These are phyloP conservation scores for Leptomonas seymouri DNA, from an alignment of 208 protist species.

Conservation along the genomic window DNA sequence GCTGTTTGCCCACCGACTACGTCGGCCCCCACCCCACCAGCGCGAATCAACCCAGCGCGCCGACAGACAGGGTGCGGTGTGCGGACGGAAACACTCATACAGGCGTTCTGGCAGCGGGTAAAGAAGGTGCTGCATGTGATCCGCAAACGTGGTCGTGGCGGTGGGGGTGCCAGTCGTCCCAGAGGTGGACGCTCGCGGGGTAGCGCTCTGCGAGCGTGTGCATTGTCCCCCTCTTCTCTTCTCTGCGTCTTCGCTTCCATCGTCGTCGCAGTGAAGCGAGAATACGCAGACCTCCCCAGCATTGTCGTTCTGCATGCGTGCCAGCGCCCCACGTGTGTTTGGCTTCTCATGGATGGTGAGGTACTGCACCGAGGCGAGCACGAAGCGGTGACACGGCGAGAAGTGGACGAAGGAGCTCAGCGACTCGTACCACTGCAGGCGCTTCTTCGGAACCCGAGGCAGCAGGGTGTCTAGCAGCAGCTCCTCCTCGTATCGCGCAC, in stretches of 20 bases:
- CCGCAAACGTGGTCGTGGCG: neutral
- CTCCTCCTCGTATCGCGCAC: constrained; percentile 43
- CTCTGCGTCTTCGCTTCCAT: neutral
- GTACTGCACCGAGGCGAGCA: constrained; percentile 70
- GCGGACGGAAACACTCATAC: constrained; percentile 46
- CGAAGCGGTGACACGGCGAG: constrained; percentile 64
- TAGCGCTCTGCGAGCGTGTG: neutral
- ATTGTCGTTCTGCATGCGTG: constrained; percentile 6
- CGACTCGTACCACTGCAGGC: constrained; percentile 69
- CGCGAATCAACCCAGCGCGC: constrained; percentile 73
- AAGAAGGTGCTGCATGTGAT: constrained; percentile 10
- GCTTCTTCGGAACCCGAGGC: constrained; percentile 27
- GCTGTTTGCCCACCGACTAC: constrained; percentile 38
- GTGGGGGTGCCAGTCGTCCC: neutral
- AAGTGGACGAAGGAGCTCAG: constrained; percentile 52
- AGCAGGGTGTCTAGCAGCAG: constrained; percentile 50
- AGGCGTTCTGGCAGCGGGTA: constrained; percentile 24
- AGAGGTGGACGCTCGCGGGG: neutral
- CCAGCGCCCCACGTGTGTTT: constrained; percentile 5
- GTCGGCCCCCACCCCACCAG: constrained; percentile 53
- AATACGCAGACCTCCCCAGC: constrained; percentile 65
- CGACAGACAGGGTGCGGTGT: constrained; percentile 37
- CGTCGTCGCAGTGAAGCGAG: constrained; percentile 50
- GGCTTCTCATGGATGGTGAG: constrained; percentile 21
- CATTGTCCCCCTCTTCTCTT: neutral